Conservation (phyloP, 768 basidiomycete species). For the Tulasnella sp. region DNA sequence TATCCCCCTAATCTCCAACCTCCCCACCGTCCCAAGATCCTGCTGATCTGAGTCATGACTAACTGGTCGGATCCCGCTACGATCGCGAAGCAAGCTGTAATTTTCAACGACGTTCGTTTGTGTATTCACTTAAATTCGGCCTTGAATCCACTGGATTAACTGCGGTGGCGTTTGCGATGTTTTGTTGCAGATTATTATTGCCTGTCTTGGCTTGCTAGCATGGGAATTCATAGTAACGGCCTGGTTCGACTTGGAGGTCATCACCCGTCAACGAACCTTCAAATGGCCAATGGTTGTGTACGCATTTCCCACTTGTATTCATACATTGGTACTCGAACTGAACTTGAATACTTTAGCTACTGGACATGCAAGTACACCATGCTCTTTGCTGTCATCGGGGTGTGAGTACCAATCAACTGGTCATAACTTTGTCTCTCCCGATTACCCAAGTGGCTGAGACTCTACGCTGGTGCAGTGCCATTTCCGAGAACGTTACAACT, state of each 20-base stretch:
- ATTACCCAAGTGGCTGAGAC: neutral
- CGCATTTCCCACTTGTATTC: neutral
- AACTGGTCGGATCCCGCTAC: no score
- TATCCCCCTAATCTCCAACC: no score
- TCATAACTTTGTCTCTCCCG: neutral
- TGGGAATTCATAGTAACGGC: constrained; percentile 15
- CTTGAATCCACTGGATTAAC: no score
- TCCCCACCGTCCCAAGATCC: no score
- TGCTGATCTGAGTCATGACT: no score
- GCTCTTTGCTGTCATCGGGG: constrained; percentile 12
- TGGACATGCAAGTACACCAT: constrained; percentile 16
- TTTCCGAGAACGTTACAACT: neutral
- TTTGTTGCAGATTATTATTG: constrained; percentile 5
- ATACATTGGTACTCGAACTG: no score
- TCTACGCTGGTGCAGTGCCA: neutral
- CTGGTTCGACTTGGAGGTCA: constrained; percentile 7
- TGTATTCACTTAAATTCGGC: no score
- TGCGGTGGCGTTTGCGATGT: no score
- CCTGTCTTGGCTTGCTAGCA: constrained; percentile 4
- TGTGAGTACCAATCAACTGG: neutral
- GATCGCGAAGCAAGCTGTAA: no score
- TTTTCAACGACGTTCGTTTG: no score
- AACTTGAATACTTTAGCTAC: neutral
- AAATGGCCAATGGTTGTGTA: constrained; percentile 15
- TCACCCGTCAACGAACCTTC: constrained; percentile 11